Percentiles rank a stretch among this genome's conserved stretches.
Evolutionary conservation across 306 rosid genomes (phyloP).

Genomic region (Begonia fuchsioides): DNA sequence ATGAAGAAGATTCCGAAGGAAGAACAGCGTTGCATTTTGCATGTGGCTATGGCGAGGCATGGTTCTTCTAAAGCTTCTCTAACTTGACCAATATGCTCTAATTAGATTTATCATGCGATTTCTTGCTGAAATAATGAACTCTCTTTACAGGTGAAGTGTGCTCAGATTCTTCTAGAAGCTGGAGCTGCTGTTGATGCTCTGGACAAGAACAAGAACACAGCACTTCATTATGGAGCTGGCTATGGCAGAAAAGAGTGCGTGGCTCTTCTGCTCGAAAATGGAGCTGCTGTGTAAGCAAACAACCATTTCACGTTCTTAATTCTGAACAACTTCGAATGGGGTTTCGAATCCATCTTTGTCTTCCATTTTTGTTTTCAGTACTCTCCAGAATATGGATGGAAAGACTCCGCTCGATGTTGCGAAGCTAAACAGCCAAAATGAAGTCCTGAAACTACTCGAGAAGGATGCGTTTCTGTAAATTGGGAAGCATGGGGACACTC

Average conservation of each 20-base stretch:
- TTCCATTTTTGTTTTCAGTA: constrained; percentile 29
- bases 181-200: constrained; percentile 92
- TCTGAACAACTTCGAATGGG: too few relatives aligned
- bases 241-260: constrained; percentile 97
- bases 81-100: too few relatives aligned
- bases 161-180: constrained; percentile 88
- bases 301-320: too few relatives aligned
- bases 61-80: constrained; percentile 3
- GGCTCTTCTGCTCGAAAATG: constrained; percentile 77
- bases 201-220: constrained; percentile 92
- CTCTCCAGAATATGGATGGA: constrained; percentile 91
- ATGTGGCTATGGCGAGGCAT: constrained; percentile 98
- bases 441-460: constrained; percentile 85
- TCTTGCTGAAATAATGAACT: not conserved
- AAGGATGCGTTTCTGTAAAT: constrained; percentile 85
- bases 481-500: constrained; percentile 1
- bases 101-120: too few relatives aligned
- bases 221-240: constrained; percentile 97
- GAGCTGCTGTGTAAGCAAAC: constrained; percentile 85
- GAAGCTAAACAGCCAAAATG: constrained; percentile 83
- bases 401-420: constrained; percentile 97
- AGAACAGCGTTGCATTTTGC: constrained; percentile 98
- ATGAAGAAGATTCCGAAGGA: constrained; percentile 94
- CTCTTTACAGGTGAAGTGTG: constrained; percentile 72
- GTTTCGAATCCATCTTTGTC: too few relatives aligned